Evolutionary conservation across 2,329 filamentous ascomycete genomes (phyloP), one percentile per base, ranked within the genome.

Genomic region (Aureobasidium subglaciale): DNA sequence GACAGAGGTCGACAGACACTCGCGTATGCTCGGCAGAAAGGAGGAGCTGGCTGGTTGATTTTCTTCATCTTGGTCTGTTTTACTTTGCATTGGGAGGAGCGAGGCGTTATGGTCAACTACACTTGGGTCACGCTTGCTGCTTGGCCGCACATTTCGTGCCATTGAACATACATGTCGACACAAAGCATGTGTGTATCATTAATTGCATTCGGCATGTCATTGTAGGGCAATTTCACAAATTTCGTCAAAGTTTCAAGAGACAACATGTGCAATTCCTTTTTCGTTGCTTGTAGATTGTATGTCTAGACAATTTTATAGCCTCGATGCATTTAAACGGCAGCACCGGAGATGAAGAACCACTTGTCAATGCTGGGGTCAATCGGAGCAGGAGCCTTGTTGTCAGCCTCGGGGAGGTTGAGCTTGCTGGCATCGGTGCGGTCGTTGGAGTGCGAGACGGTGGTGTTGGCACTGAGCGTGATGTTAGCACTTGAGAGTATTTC

Each of bases 281-380:
- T 50, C 32, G 46, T 50, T 50, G 34, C 46, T 38, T 32, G 35
- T 52, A 52, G 48, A 54, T 54, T 54, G 15, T 54, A 35, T 35
- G 35, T 43, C 50, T 54, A 54, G 18, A 24, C 32, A 25, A 46
- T 46, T 32, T 16, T 46, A 20, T 46, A 9, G 4, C 11, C 25
- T 46, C 10, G 2, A 2, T 29, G 25, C 42, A 50, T 60, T 64
- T 75, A 76, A 61, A 68, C 70, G 61, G 74, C 75, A 66, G 93
- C 93, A 75, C 93, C 93, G 73, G 90, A 96, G 77, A 99, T 99
- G 85, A 97, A 99, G 87, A 99, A 99, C 93, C 93, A 99, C 85
- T 99, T 99, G 84, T 99, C 93, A 71, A 97, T 96, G 75, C 86
- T 95, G 71, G 84, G 82, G 71, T 99, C 93, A 67, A 99, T 96